Conservation (phyloP, 148 eudicot species). For the Chenopodium formosanum region DNA sequence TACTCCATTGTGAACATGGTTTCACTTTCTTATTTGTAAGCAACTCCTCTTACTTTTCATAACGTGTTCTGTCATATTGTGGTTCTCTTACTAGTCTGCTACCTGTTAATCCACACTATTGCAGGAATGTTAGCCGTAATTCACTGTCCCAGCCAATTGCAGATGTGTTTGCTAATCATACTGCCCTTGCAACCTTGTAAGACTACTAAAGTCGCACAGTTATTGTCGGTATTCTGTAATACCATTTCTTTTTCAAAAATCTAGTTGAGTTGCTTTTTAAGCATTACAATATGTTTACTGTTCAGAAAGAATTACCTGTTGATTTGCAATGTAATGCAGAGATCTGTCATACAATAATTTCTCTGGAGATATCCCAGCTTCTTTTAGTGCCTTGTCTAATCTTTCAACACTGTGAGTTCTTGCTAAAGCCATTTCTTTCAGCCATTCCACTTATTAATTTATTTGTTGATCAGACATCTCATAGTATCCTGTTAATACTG, state of each 20-base stretch:
- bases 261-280: neutral
- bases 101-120: conserved; percentile 6
- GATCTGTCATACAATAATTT: conserved; percentile 87
- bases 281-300: neutral
- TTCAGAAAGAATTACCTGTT: neutral
- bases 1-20: conserved; percentile 67
- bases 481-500: conserved; percentile 28
- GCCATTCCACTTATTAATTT: neutral
- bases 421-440: conserved; percentile 13
- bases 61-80: neutral
- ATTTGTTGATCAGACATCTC: conserved; percentile 16
- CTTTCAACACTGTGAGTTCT: conserved; percentile 84
- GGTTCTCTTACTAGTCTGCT: conserved; percentile 24
- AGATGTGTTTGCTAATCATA: conserved; percentile 75
- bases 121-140: conserved; percentile 80
- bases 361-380: conserved; percentile 73
- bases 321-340: conserved; percentile 44
- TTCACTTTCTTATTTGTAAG: conserved; percentile 73
- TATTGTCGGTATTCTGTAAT: neutral
- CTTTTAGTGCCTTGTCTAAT: conserved; percentile 63
- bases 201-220: conserved; percentile 20
- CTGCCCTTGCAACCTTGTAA: conserved; percentile 69
- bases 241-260: neutral
- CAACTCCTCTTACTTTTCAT: conserved; percentile 1
- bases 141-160: conserved; percentile 61